A percentile compares a stretch with the other conserved stretches of the same genome.
Conservation (phyloP, 1,139 yeast genomes). For the Candida glucosophila region DNA sequence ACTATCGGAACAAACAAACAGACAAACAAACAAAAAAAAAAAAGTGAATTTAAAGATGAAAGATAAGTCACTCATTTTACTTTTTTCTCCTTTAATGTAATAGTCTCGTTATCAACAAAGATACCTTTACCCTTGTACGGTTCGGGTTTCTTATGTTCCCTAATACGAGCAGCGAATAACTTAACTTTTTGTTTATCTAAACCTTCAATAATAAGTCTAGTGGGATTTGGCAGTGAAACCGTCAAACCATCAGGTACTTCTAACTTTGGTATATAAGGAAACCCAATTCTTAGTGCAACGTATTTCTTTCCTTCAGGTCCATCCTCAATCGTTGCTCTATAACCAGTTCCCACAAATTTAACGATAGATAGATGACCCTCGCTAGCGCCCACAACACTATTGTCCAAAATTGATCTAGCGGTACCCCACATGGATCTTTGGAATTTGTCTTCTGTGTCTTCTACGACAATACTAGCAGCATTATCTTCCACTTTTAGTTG, state of each 20-base stretch:
- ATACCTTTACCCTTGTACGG: conserved; percentile 99
- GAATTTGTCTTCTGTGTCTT: conserved; percentile 47
- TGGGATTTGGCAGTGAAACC: conserved; percentile 79
- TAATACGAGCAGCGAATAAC: conserved; percentile 79
- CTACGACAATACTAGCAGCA: conserved; percentile 46
- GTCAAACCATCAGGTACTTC: conserved; percentile 72
- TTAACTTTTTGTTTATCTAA: conserved; percentile 80
- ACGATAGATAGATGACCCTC: conserved; percentile 89
- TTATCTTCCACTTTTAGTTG: conserved; percentile 24
- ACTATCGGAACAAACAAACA: too few species aligned
- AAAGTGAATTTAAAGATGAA: too few species aligned
- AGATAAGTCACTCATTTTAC: too few species aligned
- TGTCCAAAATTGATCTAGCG: conserved; percentile 66
- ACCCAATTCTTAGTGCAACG: conserved; percentile 73
- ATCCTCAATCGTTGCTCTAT: conserved; percentile 69
- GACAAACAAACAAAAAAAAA: too few species aligned
- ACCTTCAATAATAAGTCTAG: conserved; percentile 81
- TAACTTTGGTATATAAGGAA: conserved; percentile 57
- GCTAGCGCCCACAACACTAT: conserved; percentile 76
- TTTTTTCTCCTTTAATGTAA: conserved; percentile 81
- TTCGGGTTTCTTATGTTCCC: conserved; percentile 90
- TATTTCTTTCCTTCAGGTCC: conserved; percentile 45
- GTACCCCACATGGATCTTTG: conserved; percentile 98
- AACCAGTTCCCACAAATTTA: conserved; percentile 94
- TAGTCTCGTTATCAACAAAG: conserved; percentile 84